These are phyloP conservation scores for Rhizophagus sp. DNA, from an alignment of 192 early-diverging fungal species.

Conservation along the genomic window DNA sequence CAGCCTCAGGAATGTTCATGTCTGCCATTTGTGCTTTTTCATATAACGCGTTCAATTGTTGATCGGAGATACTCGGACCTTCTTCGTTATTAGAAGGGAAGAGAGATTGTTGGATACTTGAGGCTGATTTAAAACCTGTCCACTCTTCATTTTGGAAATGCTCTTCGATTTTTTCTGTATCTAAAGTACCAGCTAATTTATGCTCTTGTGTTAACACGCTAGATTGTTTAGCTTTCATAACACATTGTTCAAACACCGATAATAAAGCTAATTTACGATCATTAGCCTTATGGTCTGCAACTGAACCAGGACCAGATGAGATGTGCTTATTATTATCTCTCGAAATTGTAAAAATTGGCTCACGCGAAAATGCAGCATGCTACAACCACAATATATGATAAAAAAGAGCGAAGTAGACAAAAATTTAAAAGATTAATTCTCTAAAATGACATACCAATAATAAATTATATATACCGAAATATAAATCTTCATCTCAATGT, in stretches of 20 bases:
- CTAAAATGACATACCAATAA: too few species aligned
- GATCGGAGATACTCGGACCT: slow-evolving; percentile 49
- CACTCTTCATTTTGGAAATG: slow-evolving; percentile 37
- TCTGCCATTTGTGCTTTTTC: slow-evolving; percentile 58
- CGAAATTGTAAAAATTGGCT: slow-evolving; percentile 28
- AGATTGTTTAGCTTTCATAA: slow-evolving; percentile 34
- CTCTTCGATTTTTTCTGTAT: slow-evolving; percentile 32
- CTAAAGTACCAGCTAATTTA: slow-evolving; percentile 35
- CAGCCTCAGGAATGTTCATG: slow-evolving; percentile 45
- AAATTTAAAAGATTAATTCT: too few species aligned
- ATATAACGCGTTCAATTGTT: slow-evolving; percentile 52
- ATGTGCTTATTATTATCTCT: slow-evolving; percentile 4
- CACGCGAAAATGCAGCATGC: slow-evolving; percentile 41
- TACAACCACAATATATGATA: slow-evolving; percentile 37
- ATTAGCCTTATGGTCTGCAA: neutral
- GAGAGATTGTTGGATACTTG: slow-evolving; percentile 28
- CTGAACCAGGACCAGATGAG: neutral
- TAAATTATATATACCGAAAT: neutral
- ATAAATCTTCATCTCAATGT: neutral
- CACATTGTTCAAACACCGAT: slow-evolving; percentile 18
- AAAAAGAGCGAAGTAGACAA: neutral
- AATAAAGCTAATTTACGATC: neutral
- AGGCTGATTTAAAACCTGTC: slow-evolving; percentile 28
- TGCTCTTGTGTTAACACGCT: slow-evolving; percentile 35
- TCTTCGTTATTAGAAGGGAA: slow-evolving; percentile 27